Base-by-base conservation (phyloP, 495 filamentous ascomycete genomes). In the Durotheca rogersii region DNA sequence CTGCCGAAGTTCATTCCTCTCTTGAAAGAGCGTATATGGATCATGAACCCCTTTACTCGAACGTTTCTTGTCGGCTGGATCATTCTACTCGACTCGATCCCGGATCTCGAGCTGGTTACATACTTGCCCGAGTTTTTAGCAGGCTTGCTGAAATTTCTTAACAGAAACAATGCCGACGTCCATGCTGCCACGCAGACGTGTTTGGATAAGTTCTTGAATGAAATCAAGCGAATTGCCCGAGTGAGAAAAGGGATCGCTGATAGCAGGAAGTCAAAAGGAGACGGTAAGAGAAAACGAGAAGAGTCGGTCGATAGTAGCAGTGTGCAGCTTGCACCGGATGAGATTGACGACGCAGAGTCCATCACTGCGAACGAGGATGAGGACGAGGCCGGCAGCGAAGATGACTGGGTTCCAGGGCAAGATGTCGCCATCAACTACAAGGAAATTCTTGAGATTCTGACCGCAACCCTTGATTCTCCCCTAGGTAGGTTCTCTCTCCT, bases 1-100 rank as follows among this genome's bases (percentile, higher is more conserved):
- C 80, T 99, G 11, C 82, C 84, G 7, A 78, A 80, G 32, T 99
- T 99, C 68, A 92, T 99, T 41, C 94, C 94, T 12, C 75, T 99
- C 11, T 78, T 99, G 18, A 86, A 89, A 55, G 92, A 96, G 58
- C 83, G 94, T 30, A 96, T 99, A 50, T 83, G 87, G 69, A 92
- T 95, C 29, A 79, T 94, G 40, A 95, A 94, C 54, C 89, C 94
- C 3, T 97, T 94, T 63, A 97, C 92, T 38, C 79, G 94, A 36
- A 93, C 86, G 11, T 99, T 99, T 62, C 72, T 99, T 21, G 94
- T 99, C 18, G 89, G 88, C 6, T 99, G 94, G 94, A 87, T 99
- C 46, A 94, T 85, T 34, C 68, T 99, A 7, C 74, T 99, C 17
- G 94, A 99, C 67, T 96, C 92, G 6, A 96, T 99, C 39, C 94